Base-by-base conservation (phyloP, 139 green algal genomes). In the Klebsormidium nitens region DNA sequence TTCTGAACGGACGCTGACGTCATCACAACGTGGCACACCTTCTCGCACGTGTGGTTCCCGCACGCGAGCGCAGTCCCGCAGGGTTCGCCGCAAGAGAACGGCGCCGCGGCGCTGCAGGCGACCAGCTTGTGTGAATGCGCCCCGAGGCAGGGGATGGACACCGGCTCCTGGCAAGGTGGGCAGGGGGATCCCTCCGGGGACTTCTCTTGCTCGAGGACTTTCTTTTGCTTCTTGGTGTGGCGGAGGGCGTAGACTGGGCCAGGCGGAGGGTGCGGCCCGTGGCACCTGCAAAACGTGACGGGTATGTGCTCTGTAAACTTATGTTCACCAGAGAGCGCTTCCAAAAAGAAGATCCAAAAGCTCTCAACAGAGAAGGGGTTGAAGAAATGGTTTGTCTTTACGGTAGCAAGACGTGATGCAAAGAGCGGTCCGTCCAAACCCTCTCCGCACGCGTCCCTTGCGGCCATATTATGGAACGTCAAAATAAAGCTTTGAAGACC, bases 241-340 rank as follows among this genome's bases (percentile, higher is more conserved):
- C 66, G 23, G 14, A 71, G 42, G 31, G 70, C 67, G 52, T 75
- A 77, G 0, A 66, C 64, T 0, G 70, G 70, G 39, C 74, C 40
- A n/a, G 70, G 34, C n/a, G 82, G 81, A 0, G 81, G 81, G 36
- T 48, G 40, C 1, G 77, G 65, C 59, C 91, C 87, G 48, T 95
- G 88, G 78, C 88, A 92, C 1, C 29, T 29, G 55, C 8, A 1
- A n/a, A n/a, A n/a, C n/a, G n/a, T n/a, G n/a, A n/a, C n/a, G n/a
- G n/a, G n/a, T n/a, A n/a, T n/a, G n/a, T n/a, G n/a, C n/a, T n/a
- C n/a, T n/a, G n/a, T n/a, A n/a, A n/a, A n/a, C n/a, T n/a, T n/a
- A n/a, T n/a, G n/a, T n/a, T n/a, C n/a, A n/a, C n/a, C n/a, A n/a
- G n/a, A n/a, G n/a, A n/a, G n/a, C n/a, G n/a, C n/a, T n/a, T n/a